Evolutionary conservation across 208 protist species (phyloP), one percentile per base, ranked within the genome.

Genomic region (Acanthamoeba castellanii): DNA sequence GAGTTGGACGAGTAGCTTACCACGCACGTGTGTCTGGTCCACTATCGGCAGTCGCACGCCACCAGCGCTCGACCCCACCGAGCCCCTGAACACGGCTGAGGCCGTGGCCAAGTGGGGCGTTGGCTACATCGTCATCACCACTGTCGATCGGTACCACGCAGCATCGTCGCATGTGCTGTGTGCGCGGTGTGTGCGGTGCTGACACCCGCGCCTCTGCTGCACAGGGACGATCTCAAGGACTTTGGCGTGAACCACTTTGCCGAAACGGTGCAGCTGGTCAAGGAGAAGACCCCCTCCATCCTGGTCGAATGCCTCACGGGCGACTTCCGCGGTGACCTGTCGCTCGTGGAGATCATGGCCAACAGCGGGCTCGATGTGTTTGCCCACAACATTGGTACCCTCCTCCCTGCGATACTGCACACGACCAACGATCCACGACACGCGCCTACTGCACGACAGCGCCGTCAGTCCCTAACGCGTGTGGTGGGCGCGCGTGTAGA

Each of bases 111-210:
- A 98, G 92, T 99, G 99, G 99, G 99, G 99, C 13, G 97, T 99
- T 11, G 99, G 99, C 94, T 99, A 99, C 97, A 98, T 99, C 66
- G 99, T 99, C 14, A 98, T 99, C 96, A 99, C 99, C 25, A 99
- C 99, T 95, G 99, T 99, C 20, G 99, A 99, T 95, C 98, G 98
- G 90, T 98, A 99, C 94, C 94, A 95, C 59, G 45, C 45, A 47
- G 45, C 13, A 5, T 47, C 45, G 13, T 4, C 45, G 45, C 45
- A 9, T 47, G 45, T 47, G 45, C 13, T 95, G 20, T 64, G 20
- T 13, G 1, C 27, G 20, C 3, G 37, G 37, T 42, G 45, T 11
- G 5, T 13, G 45, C 5, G 45, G 9, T 47, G 45, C 45, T 47
- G 45, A 47, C 45, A 42, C 34, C 37, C 25, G 32, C 13, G 5